These are phyloP conservation scores for Schwanniomyces sp. DNA, from an alignment of 805 yeast species.

Conservation along the genomic window DNA sequence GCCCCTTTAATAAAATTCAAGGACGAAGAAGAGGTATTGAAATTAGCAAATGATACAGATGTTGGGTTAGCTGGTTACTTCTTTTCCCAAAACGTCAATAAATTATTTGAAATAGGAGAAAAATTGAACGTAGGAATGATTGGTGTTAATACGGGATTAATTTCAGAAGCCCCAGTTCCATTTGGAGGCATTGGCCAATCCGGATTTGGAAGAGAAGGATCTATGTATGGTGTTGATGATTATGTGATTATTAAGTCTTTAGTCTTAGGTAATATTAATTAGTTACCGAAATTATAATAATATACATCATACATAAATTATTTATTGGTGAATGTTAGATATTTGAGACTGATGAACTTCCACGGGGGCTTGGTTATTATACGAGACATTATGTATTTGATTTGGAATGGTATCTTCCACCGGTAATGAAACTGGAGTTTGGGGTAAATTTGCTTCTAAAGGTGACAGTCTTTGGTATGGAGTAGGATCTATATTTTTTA, in stretches of 20 bases:
- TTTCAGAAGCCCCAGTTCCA: conserved; percentile 64
- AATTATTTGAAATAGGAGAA: conserved; percentile 63
- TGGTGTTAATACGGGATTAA: conserved; percentile 73
- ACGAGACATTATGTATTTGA: too few relatives aligned
- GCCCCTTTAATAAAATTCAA: conserved; percentile 67
- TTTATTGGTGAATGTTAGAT: not conserved
- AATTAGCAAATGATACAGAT: conserved; percentile 61
- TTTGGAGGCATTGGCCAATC: conserved; percentile 64
- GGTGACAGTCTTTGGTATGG: conserved; percentile 10
- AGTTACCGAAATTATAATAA: not conserved
- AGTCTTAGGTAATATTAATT: conserved; percentile 43
- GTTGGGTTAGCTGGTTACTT: conserved; percentile 82
- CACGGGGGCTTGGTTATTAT: not conserved
- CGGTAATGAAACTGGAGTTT: not conserved
- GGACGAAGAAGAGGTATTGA: conserved; percentile 63
- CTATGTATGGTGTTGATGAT: conserved; percentile 61
- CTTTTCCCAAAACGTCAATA: conserved; percentile 54
- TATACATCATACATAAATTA: not conserved
- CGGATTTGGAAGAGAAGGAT: conserved; percentile 73
- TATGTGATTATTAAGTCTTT: conserved; percentile 60
- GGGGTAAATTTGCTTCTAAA: not conserved
- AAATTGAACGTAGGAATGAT: conserved; percentile 77
- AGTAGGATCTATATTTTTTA: conserved; percentile 17
- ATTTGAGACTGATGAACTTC: not conserved
- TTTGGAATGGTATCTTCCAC: too few relatives aligned